These are phyloP conservation scores for Macrolepiota fuliginosa DNA, from an alignment of 768 basidiomycete genomes.

Conservation along the genomic window DNA sequence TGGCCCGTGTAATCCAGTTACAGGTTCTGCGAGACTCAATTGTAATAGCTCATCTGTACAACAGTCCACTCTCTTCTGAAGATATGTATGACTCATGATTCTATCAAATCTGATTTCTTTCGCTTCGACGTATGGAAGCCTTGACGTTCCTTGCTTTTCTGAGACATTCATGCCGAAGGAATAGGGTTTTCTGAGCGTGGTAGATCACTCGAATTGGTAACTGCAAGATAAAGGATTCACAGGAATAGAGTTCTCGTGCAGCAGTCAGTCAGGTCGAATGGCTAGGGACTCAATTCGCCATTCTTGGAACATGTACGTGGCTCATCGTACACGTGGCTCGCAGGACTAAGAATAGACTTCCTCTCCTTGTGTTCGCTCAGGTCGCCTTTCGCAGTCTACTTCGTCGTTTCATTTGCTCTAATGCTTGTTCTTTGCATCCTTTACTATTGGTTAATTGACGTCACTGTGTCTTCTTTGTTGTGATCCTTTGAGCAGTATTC, in stretches of 20 bases:
- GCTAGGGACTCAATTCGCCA: background rate
- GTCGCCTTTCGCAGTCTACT: background rate
- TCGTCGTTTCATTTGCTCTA: background rate
- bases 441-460: no score
- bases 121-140: background rate
- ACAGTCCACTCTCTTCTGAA: background rate
- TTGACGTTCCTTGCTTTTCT: background rate
- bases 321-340: background rate
- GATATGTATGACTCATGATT: background rate
- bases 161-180: background rate
- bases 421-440: no score
- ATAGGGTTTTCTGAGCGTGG: background rate
- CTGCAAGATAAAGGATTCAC: background rate
- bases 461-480: no score
- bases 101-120: background rate
- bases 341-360: background rate
- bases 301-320: background rate
- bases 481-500: background rate
- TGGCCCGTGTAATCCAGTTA: slow-evolving; percentile 27
- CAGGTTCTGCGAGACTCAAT: background rate
- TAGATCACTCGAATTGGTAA: background rate
- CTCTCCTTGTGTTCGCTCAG: background rate
- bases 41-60: background rate
- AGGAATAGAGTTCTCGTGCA: background rate
- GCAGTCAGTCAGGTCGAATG: background rate